phyloP scores from a whole-genome alignment of 139 green algal genomes.

The Tetraselmis striata region DNA sequence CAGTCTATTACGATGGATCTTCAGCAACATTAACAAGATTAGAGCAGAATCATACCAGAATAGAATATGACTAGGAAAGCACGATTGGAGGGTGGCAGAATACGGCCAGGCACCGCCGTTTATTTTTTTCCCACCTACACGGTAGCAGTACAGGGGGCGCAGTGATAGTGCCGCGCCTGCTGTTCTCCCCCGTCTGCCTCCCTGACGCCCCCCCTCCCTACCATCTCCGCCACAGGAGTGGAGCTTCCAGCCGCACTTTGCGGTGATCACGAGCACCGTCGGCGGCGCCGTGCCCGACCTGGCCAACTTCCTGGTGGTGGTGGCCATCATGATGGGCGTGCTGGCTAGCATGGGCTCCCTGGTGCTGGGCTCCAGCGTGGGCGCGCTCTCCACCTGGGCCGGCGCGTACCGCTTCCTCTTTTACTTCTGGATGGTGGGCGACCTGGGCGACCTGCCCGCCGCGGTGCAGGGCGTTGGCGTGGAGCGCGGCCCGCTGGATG shows the following conservation, averaged over 20 bases:
- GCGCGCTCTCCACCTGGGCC: not conserved
- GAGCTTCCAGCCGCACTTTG: not conserved
- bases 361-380: not conserved
- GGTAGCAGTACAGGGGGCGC: too few relatives aligned
- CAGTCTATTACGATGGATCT: too few relatives aligned
- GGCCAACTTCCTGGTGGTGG: not conserved
- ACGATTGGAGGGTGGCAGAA: too few relatives aligned
- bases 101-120: too few relatives aligned
- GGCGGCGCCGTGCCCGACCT: not conserved
- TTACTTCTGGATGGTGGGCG: not conserved
- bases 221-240: not conserved
- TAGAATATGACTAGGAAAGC: too few relatives aligned
- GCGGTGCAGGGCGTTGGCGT: not conserved
- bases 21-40: too few relatives aligned
- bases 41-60: too few relatives aligned
- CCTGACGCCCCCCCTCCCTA: not conserved
- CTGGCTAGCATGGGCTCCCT: not conserved
- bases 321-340: not conserved
- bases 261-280: not conserved
- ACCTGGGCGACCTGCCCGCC: not conserved
- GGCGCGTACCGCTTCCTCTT: not conserved
- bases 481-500: not conserved
- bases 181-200: not conserved
- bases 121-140: too few relatives aligned
- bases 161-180: too few relatives aligned